Base-by-base conservation (phyloP, 768 basidiomycete genomes). In the Mycena floridula region DNA sequence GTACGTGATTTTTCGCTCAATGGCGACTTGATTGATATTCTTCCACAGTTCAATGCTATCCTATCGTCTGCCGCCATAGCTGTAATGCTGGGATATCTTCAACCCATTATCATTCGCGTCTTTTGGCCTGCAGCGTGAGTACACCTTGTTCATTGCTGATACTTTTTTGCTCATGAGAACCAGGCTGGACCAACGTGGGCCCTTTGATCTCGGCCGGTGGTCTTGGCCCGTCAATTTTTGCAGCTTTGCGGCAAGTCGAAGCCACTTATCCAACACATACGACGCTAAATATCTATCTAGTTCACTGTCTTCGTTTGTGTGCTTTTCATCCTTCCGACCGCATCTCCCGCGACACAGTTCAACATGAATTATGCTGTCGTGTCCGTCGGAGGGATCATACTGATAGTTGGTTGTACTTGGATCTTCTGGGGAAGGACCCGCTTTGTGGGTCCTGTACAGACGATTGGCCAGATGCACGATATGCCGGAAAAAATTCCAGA, bases 291-390 rank as follows among this genome's bases (percentile, higher is more conserved):
- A 3, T 40, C 36, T 24, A 21, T 47, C 35, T 50, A 78, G 74
- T 80, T 81, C 55, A 63, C 64, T 11, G 46, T 69, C 7, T 77
- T 80, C 59, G 66, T 78, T 21, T 79, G 76, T 54, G 54, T 76
- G 4, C 65, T 79, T 3, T 79, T 79, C 60, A 59, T 80, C 44
- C 62, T 80, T 18, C 77, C 76, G 5, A 80, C 76, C n/a, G 65
- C 71, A 1, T 66, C 65, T 40, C 78, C 77, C 0, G 75, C 77
- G 16, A 71, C 59, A 28, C 48, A 61, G 36, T 51, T 68, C 38
- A 73, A 76, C 55, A 81, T 79, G 78, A 79, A 80, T 55, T 79
- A 81, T 47, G 65, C 78, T 0, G 61, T 79, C 40, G 65, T 79
- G 3, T 75, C 77, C 4, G 62, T 79, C 18, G 76, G 74, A 6